Evolutionary conservation across 2,329 filamentous ascomycete species (phyloP).

Genomic region (Tolypocladium cylindrosporum): DNA sequence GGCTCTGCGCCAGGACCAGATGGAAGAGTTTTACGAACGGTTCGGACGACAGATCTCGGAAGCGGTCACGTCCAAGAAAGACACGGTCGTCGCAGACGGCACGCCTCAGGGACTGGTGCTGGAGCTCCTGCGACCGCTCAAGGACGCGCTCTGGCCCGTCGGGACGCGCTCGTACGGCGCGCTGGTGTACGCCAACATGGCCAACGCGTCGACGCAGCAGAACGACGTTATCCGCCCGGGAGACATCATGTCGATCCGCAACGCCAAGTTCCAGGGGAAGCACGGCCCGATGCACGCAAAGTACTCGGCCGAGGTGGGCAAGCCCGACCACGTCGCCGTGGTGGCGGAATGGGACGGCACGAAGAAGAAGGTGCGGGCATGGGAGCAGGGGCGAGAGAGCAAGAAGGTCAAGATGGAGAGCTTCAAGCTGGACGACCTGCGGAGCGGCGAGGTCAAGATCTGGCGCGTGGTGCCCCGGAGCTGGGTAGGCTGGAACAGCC

Average conservation of each 20-base stretch:
- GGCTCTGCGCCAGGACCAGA: constrained; percentile 78
- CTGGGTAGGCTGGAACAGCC: constrained; percentile 82
- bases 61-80: constrained; percentile 60
- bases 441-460: constrained; percentile 90
- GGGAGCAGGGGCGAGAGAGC: constrained; percentile 90
- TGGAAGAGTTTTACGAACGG: constrained; percentile 74
- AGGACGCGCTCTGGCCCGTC: constrained; percentile 68
- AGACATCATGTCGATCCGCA: constrained; percentile 87
- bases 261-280: constrained; percentile 90
- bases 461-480: constrained; percentile 89
- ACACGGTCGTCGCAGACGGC: constrained; percentile 75
- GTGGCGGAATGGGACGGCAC: constrained; percentile 97
- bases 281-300: constrained; percentile 93
- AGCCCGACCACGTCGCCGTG: constrained; percentile 78
- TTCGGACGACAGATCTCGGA: constrained; percentile 73
- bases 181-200: constrained; percentile 87
- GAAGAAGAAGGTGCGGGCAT: constrained; percentile 92
- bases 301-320: constrained; percentile 80
- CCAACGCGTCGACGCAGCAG: constrained; percentile 83
- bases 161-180: constrained; percentile 87
- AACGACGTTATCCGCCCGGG: constrained; percentile 89
- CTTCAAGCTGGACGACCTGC: constrained; percentile 84
- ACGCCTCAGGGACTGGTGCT: constrained; percentile 67
- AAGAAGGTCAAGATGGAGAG: constrained; percentile 92
- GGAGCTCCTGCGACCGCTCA: constrained; percentile 65